A percentile compares a stretch with the other conserved stretches of the same genome.
Evolutionary conservation across 2,329 filamentous ascomycete species (phyloP).

Genomic region (Aspergillus cejpii): DNA sequence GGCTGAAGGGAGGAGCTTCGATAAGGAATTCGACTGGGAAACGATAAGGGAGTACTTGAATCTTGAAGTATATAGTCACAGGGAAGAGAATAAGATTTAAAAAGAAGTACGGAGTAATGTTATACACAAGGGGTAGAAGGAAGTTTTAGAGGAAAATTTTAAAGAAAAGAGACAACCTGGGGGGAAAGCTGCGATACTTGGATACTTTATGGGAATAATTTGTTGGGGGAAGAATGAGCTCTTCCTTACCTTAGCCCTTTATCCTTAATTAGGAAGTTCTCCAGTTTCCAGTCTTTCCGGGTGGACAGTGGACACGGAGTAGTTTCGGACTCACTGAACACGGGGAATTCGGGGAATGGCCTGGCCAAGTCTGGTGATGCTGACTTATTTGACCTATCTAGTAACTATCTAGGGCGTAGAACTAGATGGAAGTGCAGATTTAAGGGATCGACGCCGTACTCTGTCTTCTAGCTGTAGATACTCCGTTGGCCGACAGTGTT

Average conservation of each 20-base stretch:
- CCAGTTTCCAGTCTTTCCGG: conserved; percentile 3
- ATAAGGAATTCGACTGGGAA: neutral
- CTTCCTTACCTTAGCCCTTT: conserved; percentile 4
- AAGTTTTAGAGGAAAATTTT: conserved; percentile 4
- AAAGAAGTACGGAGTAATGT: neutral
- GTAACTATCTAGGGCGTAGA: neutral
- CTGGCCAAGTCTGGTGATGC: conserved; percentile 14
- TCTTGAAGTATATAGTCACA: too few species aligned
- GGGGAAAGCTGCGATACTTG: conserved; percentile 10
- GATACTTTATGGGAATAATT: conserved; percentile 8
- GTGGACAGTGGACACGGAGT: conserved; percentile 3
- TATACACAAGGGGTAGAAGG: neutral
- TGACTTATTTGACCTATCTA: neutral
- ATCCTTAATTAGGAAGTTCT: too few species aligned
- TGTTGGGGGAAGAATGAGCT: conserved; percentile 19
- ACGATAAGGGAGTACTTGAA: neutral
- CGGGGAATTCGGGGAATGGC: conserved; percentile 7
- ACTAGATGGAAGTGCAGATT: neutral
- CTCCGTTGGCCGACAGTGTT: too few species aligned
- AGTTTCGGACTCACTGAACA: too few species aligned
- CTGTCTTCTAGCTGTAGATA: too few species aligned
- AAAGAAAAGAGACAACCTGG: conserved; percentile 7
- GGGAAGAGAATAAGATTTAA: neutral
- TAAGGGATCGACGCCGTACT: neutral
- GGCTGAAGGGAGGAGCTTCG: neutral